Evolutionary conservation across 495 filamentous ascomycete species (phyloP).

Genomic region (Tetracladium marchalianum): DNA sequence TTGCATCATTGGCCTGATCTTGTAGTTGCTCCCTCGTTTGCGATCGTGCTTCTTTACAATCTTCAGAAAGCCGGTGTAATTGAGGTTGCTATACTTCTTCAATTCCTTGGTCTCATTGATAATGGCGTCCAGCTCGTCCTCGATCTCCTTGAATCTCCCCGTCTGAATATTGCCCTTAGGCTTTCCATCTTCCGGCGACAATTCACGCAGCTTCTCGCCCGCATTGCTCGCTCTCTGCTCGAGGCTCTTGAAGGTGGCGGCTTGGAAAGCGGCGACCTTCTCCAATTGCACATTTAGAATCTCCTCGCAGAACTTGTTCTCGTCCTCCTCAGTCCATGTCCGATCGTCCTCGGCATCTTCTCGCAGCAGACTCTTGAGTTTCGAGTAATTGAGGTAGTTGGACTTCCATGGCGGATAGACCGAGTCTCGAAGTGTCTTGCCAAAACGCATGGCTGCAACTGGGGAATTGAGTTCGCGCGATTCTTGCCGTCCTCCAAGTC

Average conservation of each 20-base stretch:
- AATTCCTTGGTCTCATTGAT: conserved; percentile 86
- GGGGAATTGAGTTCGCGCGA: too few relatives aligned
- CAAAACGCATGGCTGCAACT: conserved; percentile 66
- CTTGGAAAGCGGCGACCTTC: conserved; percentile 88
- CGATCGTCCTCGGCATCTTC: conserved; percentile 55
- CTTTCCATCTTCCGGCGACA: conserved; percentile 24
- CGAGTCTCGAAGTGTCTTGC: conserved; percentile 68
- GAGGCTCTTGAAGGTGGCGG: conserved; percentile 59
- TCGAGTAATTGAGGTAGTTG: conserved; percentile 89
- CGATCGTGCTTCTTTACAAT: conserved; percentile 98
- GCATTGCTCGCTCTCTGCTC: conserved; percentile 53
- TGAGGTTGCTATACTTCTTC: conserved; percentile 89
- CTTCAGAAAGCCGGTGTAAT: conserved; percentile 96
- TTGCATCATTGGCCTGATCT: conserved; percentile 81
- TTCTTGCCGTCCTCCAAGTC: too few relatives aligned
- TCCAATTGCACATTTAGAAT: conserved; percentile 88
- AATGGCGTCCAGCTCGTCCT: conserved; percentile 74
- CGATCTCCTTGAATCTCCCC: conserved; percentile 54
- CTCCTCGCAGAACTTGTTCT: conserved; percentile 88
- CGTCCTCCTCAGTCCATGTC: conserved; percentile 92
- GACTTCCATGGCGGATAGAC: conserved; percentile 84
- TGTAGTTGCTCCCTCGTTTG: conserved; percentile 68
- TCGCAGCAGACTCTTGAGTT: conserved; percentile 78
- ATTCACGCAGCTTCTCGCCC: conserved; percentile 52
- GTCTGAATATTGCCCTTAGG: conserved; percentile 32